A percentile compares a stretch with the other conserved stretches of the same genome.
Evolutionary conservation across 2,329 filamentous ascomycete species (phyloP).

Genomic region (Macrophomina pseudophaseolina): DNA sequence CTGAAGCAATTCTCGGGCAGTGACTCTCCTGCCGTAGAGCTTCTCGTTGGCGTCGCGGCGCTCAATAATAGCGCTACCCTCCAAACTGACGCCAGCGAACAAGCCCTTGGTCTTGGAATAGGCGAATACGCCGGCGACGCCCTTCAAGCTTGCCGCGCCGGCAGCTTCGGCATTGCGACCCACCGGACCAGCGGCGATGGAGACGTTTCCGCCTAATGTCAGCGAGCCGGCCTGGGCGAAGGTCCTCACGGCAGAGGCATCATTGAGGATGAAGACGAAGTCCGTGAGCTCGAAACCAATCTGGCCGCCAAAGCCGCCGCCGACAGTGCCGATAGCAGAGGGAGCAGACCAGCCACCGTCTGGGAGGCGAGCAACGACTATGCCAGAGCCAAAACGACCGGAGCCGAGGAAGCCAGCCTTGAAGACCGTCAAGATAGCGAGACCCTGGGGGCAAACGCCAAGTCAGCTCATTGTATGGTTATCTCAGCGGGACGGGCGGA

Average conservation of each 20-base stretch:
- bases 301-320: constrained; percentile 83
- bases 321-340: constrained; percentile 78
- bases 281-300: constrained; percentile 88
- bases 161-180: constrained; percentile 96
- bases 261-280: constrained; percentile 98
- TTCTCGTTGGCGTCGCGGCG: constrained; percentile 96
- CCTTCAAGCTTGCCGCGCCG: constrained; percentile 86
- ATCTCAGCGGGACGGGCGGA: constrained; percentile 1
- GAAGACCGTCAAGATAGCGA: constrained; percentile 84
- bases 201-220: constrained; percentile 94
- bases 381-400: constrained; percentile 78
- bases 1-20: constrained; percentile 79
- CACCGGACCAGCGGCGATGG: constrained; percentile 89
- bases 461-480: constrained; percentile 25
- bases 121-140: constrained; percentile 90
- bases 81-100: constrained; percentile 92
- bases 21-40: constrained; percentile 83
- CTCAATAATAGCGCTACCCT: constrained; percentile 92
- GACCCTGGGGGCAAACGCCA: constrained; percentile 59
- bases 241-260: constrained; percentile 83
- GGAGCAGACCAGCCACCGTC: constrained; percentile 83
- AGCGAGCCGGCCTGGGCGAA: constrained; percentile 92
- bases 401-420: constrained; percentile 87
- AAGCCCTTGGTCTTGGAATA: constrained; percentile 98
- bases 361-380: constrained; percentile 78